These are phyloP conservation scores for Sanguinoderma infundibulare DNA, from an alignment of 1,284 basidiomycete species.

Conservation along the genomic window DNA sequence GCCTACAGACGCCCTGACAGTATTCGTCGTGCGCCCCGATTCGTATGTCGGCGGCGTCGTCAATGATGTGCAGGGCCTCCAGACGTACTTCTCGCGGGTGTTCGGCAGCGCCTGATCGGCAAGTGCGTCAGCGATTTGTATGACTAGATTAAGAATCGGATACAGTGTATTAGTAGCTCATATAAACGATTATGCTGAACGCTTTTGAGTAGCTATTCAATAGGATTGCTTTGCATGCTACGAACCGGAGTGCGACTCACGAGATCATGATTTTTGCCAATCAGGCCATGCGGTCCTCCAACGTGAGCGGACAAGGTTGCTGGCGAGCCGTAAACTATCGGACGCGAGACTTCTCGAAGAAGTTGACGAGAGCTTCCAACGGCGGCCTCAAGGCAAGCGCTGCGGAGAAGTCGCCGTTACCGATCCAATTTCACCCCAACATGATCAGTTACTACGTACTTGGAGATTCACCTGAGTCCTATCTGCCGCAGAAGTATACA, in stretches of 20 bases:
- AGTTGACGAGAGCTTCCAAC: too few relatives aligned
- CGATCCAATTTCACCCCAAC: background rate
- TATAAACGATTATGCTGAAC: too few relatives aligned
- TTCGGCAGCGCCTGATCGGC: background rate
- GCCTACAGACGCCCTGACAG: constrained; percentile 6
- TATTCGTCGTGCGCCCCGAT: constrained; percentile 32
- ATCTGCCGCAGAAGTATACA: too few relatives aligned
- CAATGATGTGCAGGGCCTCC: constrained; percentile 16
- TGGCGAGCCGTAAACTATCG: too few relatives aligned
- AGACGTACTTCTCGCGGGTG: constrained; percentile 23
- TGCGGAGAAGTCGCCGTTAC: background rate
- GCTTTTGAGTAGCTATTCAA: too few relatives aligned
- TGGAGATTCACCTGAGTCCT: background rate
- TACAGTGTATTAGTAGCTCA: too few relatives aligned
- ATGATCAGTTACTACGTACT: background rate
- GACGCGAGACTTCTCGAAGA: too few relatives aligned
- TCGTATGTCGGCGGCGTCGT: constrained; percentile 31
- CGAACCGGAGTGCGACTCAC: too few relatives aligned
- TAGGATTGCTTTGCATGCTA: background rate
- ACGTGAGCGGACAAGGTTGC: too few relatives aligned
- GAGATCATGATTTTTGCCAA: background rate
- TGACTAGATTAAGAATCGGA: too few relatives aligned
- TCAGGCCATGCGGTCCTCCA: too few relatives aligned
- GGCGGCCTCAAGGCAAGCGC: background rate
- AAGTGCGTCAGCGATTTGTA: too few relatives aligned